Conservation (phyloP, 805 yeast species). For the Cyberlindnera subsufficiens region DNA sequence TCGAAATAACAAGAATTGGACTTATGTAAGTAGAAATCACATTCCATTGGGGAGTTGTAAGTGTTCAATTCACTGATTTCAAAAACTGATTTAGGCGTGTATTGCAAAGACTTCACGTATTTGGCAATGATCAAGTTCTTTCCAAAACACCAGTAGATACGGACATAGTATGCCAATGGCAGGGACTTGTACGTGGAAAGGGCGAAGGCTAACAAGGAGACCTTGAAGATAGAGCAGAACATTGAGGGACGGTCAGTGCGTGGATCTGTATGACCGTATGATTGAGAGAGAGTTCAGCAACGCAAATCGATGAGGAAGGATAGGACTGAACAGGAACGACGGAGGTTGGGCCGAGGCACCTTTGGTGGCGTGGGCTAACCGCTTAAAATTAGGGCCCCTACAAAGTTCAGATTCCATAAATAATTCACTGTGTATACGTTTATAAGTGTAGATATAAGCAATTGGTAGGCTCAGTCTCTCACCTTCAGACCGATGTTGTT, state of each 20-base stretch:
- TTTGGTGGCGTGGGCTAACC: no score
- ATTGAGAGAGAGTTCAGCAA: no score
- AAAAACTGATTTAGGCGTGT: slow-evolving; percentile 28
- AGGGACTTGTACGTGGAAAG: slow-evolving; percentile 52
- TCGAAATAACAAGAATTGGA: slow-evolving; percentile 78
- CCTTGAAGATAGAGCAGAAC: slow-evolving; percentile 1
- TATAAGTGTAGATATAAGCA: not conserved
- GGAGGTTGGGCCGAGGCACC: no score
- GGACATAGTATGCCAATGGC: slow-evolving; percentile 59
- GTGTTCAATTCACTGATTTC: slow-evolving; percentile 38
- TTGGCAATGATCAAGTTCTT: slow-evolving; percentile 36
- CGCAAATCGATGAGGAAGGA: no score
- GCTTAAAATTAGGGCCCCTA: no score
- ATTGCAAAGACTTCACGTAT: slow-evolving; percentile 10
- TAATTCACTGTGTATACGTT: no score
- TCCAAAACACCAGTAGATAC: slow-evolving; percentile 50
- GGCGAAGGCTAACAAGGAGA: slow-evolving; percentile 14
- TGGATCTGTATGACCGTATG: not conserved
- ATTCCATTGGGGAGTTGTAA: slow-evolving; percentile 69
- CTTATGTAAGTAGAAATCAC: slow-evolving; percentile 85
- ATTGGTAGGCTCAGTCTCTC: not conserved
- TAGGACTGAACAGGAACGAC: no score
- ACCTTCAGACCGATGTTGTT: slow-evolving; percentile 48
- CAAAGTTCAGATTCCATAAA: no score
- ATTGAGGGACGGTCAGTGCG: no score